These are phyloP conservation scores for Purpureocillium takamizusanense DNA, from an alignment of 2,329 filamentous ascomycete genomes.

Conservation along the genomic window DNA sequence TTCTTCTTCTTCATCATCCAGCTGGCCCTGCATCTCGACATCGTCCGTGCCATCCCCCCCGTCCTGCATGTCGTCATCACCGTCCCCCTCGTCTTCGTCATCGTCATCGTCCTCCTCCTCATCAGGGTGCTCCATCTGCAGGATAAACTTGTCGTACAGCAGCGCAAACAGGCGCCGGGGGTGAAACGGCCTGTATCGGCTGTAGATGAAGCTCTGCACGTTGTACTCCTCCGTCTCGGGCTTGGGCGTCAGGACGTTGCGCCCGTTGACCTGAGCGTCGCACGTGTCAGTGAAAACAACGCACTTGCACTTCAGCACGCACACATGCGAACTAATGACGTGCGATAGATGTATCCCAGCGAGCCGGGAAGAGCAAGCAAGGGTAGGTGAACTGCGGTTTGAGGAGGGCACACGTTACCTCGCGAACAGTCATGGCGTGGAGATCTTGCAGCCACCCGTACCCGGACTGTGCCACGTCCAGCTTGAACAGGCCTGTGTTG, in stretches of 20 bases:
- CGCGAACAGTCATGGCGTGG: constrained; percentile 56
- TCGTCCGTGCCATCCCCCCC: too few species aligned
- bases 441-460: constrained; percentile 64
- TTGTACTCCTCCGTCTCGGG: constrained; percentile 68
- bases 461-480: constrained; percentile 53
- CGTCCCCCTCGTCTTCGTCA: constrained; percentile 19
- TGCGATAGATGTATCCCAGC: too few species aligned
- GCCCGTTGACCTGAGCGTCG: constrained; percentile 28
- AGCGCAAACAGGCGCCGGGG: constrained; percentile 35
- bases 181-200: constrained; percentile 45
- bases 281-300: too few species aligned
- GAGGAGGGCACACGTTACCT: constrained; percentile 28
- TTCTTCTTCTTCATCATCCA: neutral
- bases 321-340: too few species aligned
- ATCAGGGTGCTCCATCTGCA: constrained; percentile 34
- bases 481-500: constrained; percentile 55
- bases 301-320: too few species aligned
- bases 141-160: constrained; percentile 40
- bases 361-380: too few species aligned
- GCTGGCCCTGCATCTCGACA: constrained; percentile 10
- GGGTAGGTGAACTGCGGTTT: too few species aligned
- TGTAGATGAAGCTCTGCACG: constrained; percentile 63
- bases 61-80: constrained; percentile 1
- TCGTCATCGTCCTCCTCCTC: constrained; percentile 24
- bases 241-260: constrained; percentile 50